Conservation (phyloP, 345 rosid genomes). For the Xanthoceras sorbifolium region DNA sequence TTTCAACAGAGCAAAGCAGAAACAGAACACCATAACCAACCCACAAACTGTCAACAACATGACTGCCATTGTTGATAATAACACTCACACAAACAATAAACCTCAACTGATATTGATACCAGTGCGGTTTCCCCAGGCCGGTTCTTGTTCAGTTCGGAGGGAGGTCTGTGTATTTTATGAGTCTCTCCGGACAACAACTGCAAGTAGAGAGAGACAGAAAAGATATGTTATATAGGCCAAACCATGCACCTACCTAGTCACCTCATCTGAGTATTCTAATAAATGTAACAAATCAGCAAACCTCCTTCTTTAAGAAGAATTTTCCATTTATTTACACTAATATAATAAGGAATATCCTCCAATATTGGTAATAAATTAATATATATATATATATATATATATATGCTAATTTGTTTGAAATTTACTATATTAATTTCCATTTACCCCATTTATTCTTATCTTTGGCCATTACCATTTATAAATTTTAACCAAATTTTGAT, state of each 20-base stretch:
- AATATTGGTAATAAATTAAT: no score
- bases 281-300: neutral
- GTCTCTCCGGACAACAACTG: slow-evolving; percentile 4
- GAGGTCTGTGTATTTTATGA: neutral
- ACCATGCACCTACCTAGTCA: slow-evolving; percentile 36
- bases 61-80: slow-evolving; percentile 47
- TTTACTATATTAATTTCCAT: no score
- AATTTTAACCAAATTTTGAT: no score
- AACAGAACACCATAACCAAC: slow-evolving; percentile 33
- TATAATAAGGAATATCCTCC: no score
- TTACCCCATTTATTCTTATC: no score
- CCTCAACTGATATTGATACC: no score
- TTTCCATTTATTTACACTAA: no score
- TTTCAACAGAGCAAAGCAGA: slow-evolving; percentile 61
- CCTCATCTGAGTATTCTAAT: neutral
- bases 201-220: neutral
- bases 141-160: neutral
- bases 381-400: no score
- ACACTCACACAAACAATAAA: no score
- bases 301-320: neutral
- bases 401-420: no score
- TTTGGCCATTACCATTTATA: no score
- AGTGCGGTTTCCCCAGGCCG: no score
- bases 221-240: slow-evolving; percentile 25
- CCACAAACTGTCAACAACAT: slow-evolving; percentile 32